Base-by-base conservation (phyloP, 805 yeast species). In the Hermanozyma aechmeae region DNA sequence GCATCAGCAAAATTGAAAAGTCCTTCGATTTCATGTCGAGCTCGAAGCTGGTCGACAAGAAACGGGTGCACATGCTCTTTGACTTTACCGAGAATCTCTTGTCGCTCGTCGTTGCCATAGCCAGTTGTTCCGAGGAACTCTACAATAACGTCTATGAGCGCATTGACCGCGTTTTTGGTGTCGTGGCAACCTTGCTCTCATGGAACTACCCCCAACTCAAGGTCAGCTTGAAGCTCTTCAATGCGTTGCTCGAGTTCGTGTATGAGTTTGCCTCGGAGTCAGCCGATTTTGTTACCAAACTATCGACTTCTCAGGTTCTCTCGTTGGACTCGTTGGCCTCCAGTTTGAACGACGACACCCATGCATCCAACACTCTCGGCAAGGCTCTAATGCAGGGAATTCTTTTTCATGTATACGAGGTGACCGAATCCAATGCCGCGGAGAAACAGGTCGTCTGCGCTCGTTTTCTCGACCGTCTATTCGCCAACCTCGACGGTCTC, bases 51-150 rank as follows among this genome's bases (percentile, higher is more conserved):
- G 25, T 49, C 30, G 38, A 43, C 27, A 31, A 35, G 35, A 43
- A 51, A 26, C 35, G 33, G 28, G 37, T 38, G 23, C 61, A 65
- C 24, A 46, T 77, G 33, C 51, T 81, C 28, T 71, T 69, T 41
- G 89, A 79, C 39, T 77, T 71, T 43, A 61, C 77, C 4, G 95
- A 85, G 40, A 84, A 84, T 47, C 46, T 85, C 14, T 46, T 84
- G 18, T 77, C 92, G 0, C 63, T 85, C 31, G 51, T 77, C 5
- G 74, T 77, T 13, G 79, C 79, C 1, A 59, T 86, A 27, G 73
- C 79, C 13, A 71, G 76, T 42, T 70, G 77, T 9, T 70, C 79
- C 6, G 77, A 73, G 15, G 75, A 61, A 17, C 44, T 62, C 20
- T 61, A 46, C 31, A 52, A 68, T 4, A 38, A 45, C n/a, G 67